Base-by-base conservation (phyloP, 1,284 basidiomycete species). In the Ustilago hordei region DNA sequence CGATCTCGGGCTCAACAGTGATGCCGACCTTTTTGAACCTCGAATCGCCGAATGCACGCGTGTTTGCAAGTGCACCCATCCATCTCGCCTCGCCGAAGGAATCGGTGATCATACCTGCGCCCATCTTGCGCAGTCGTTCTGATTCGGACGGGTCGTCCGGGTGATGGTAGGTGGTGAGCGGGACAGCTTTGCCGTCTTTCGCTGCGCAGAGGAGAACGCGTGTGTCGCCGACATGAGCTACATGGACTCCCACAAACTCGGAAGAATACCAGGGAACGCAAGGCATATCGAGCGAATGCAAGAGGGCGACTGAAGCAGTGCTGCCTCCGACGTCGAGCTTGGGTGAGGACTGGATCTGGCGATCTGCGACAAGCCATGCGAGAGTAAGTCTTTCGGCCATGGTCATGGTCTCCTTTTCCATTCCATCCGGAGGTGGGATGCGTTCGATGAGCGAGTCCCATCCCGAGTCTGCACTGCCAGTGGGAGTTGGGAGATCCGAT, bases 21-120 rank as follows among this genome's bases (percentile, higher is more conserved):
- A 99, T 78, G 52, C 81, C 81, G 5, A 78, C 78, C 48, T 78
- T 90, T 86, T 98, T 98, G 88, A 91, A 98, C 71, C 91, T 90
- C 38, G 94, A 90, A 84, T 99, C 97, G 36, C 96, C 96, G 60
- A 99, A 90, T 90, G 93, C 92, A 85, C 96, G 89, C 9, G 97
- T 98, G 81, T 98, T 99, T 52, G 92, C 94, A 23, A 99, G 88
- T 1, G 92, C 93, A 8, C 96, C 96, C 92, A 98, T 98, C 95
- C 95, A 98, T 48, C 95, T 89, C 48, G 92, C 91, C 88, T 99
- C 96, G 38, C 97, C 96, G 83, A 95, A 99, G 4, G 93, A 95
- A 86, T 99, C 96, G 5, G 94, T 93, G 54, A 98, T 93, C 34
- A 97, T 87, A 1, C 93, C 91, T 8, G 92, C 92, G 9, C 95